These are phyloP conservation scores for Knoxdaviesia capensis DNA, from an alignment of 2,329 filamentous ascomycete species.

Conservation along the genomic window DNA sequence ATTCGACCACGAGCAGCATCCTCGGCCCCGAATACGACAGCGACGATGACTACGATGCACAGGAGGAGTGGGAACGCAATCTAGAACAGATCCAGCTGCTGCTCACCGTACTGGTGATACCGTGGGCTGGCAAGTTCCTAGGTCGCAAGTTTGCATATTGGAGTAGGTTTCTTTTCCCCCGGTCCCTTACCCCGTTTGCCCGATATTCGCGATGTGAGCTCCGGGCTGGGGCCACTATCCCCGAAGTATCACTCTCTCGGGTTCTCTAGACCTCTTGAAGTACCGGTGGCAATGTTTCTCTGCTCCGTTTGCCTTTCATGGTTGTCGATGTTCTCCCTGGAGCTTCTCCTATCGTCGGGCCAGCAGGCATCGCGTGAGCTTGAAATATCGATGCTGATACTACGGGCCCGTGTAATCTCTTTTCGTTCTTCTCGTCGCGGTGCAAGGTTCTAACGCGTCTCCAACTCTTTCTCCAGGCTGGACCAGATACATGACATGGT, in stretches of 20 bases:
- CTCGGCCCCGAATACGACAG: conserved; percentile 28
- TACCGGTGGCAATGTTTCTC: no score
- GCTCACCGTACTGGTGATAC: conserved; percentile 83
- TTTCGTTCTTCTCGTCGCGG: neutral
- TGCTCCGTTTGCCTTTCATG: neutral
- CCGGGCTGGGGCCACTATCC: no score
- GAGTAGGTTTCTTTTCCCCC: conserved; percentile 38
- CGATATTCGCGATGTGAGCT: no score
- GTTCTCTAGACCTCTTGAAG: no score
- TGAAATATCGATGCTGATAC: no score
- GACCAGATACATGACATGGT: conserved; percentile 79
- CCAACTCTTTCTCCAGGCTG: neutral
- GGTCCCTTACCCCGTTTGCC: neutral
- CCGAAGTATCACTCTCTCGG: no score
- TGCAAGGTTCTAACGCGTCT: neutral
- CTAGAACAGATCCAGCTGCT: conserved; percentile 85
- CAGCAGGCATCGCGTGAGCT: no score
- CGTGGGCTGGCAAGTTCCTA: conserved; percentile 86
- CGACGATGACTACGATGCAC: conserved; percentile 60
- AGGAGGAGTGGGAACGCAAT: conserved; percentile 86
- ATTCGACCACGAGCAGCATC: conserved; percentile 25
- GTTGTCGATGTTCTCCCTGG: neutral
- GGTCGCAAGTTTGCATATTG: conserved; percentile 90
- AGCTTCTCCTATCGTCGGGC: no score
- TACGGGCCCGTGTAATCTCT: neutral